Evolutionary conservation across 2,329 filamentous ascomycete genomes (phyloP), one percentile per base, ranked within the genome.

Genomic region (Ceratocystis cubensis): DNA sequence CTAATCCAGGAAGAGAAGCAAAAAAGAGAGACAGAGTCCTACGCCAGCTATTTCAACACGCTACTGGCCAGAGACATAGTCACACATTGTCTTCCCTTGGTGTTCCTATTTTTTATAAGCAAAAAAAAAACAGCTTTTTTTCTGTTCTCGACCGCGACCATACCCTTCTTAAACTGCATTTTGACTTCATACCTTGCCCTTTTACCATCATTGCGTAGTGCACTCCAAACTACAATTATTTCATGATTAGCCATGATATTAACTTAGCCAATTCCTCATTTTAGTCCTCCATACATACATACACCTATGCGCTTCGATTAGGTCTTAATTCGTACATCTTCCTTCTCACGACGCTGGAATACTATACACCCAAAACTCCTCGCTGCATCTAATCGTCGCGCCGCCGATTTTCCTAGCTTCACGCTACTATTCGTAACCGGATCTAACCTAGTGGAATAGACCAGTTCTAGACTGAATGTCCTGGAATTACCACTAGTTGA

Each of bases 391-490:
- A 33, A 53, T 61, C 46, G 13, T 45, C 30, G 57, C 66, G 57
- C 46, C 41, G 61, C 28, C 48, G 66, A 50, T 45, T 44, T 15
- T 50, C 5, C 61, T 63, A 68, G 63, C 64, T 62, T 67, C 66
- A 22, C 56, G 57, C 63, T 64, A 68, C 65, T 37, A 20, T 64
- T 50, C 5, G n/a, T 48, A 44, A 63, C 45, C 53, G 45, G 37
- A 50, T 65, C 25, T 33, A 46, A 48, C 28, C 20, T 63, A 65
- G 63, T 37, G 59, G 53, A 25, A 30, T 46, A n/a, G 62, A 53
- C 61, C 28, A 65, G 33, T 45, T 63, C 64, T 68, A 46, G 63
- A 65, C 64, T 65, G 59, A 63, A 63, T 68, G 66, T 44, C 33
- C 62, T 46, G 63, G 56, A 48, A 50, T 53, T 56, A 56, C 56